A percentile compares a stretch with the other conserved stretches of the same genome.
These are phyloP conservation scores for Mycena galericulata DNA, from an alignment of 768 basidiomycete genomes.

Conservation along the genomic window DNA sequence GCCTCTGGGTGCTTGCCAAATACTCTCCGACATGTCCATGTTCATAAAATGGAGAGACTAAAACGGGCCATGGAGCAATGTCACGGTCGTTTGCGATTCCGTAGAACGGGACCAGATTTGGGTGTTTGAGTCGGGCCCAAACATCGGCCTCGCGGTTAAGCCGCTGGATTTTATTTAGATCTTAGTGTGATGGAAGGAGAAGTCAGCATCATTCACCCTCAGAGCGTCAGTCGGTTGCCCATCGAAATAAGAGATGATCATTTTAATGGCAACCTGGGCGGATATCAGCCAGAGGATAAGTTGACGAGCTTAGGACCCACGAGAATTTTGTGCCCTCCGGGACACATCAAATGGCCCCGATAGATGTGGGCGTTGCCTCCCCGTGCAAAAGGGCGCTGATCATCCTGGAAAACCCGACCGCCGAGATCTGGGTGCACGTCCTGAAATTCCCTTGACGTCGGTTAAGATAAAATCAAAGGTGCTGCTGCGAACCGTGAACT, in stretches of 20 bases:
- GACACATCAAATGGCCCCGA: slow-evolving; percentile 14
- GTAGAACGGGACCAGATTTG: slow-evolving; percentile 12
- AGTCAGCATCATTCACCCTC: slow-evolving; percentile 15
- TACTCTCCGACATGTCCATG: slow-evolving; percentile 5
- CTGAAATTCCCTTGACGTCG: too few species aligned
- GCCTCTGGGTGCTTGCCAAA: neutral
- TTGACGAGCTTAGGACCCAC: neutral
- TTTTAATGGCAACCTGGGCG: slow-evolving; percentile 32
- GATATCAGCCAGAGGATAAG: neutral
- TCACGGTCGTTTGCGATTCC: slow-evolving; percentile 8
- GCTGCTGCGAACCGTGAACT: too few species aligned
- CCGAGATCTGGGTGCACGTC: neutral
- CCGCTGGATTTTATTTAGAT: neutral
- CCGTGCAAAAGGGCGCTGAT: slow-evolving; percentile 24
- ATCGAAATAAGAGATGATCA: slow-evolving; percentile 24
- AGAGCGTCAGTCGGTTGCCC: slow-evolving; percentile 18
- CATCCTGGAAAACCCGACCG: slow-evolving; percentile 11
- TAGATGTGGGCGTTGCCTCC: slow-evolving; percentile 30
- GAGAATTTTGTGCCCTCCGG: slow-evolving; percentile 24
- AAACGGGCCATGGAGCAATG: slow-evolving; percentile 2
- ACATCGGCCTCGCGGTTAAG: slow-evolving; percentile 4
- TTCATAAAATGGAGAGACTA: slow-evolving; percentile 1
- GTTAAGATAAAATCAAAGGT: too few species aligned
- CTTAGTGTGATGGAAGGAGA: too few species aligned
- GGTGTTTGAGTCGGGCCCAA: neutral